These are phyloP conservation scores for Leishmania tarentolae DNA, from an alignment of 208 protist genomes.

Conservation along the genomic window DNA sequence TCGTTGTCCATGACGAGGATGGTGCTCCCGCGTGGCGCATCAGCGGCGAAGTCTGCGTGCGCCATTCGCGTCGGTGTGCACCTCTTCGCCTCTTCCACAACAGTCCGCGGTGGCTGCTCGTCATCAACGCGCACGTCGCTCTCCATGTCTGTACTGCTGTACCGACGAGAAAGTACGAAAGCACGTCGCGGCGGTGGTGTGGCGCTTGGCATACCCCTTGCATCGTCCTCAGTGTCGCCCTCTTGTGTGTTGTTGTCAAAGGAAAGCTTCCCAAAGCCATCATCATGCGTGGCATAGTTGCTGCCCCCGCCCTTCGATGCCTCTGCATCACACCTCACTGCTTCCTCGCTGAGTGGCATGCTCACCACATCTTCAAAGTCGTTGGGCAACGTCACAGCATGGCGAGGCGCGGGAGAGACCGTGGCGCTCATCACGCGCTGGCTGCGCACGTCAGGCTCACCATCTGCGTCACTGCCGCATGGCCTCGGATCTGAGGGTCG, in stretches of 20 bases:
- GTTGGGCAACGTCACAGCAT: constrained; percentile 16
- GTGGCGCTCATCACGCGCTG: constrained; percentile 12
- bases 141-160: constrained; percentile 10
- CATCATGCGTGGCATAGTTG: background rate
- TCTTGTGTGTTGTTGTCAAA: background rate
- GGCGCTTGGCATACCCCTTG: background rate
- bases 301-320: background rate
- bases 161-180: constrained; percentile 49
- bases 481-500: constrained; percentile 6
- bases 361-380: constrained; percentile 22
- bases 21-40: background rate
- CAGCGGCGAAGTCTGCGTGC: no score
- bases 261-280: background rate
- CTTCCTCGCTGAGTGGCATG: constrained; percentile 1
- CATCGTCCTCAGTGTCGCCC: background rate
- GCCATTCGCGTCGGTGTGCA: background rate
- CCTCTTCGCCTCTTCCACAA: background rate
- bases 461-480: background rate
- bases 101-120: background rate
- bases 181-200: constrained; percentile 57
- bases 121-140: background rate
- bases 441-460: background rate
- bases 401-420: constrained; percentile 22
- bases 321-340: background rate
- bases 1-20: constrained; percentile 7